Evolutionary conservation across 805 yeast genomes (phyloP), one percentile per base, ranked within the genome.

Genomic region (Pichia eremophila): DNA sequence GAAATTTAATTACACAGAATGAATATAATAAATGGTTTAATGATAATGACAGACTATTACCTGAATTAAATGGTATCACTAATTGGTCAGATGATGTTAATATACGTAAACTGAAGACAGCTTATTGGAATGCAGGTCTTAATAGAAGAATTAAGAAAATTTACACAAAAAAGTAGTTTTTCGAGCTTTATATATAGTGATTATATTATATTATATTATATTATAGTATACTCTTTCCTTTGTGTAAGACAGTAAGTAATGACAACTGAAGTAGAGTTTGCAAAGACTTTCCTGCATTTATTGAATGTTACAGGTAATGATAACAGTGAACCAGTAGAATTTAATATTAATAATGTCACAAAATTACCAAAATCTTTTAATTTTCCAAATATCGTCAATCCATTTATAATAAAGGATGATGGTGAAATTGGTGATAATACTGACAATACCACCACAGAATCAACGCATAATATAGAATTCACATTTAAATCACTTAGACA

Each of bases 401-500:
- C 50, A 12, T 48, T 32, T 27, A 38, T 14, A 34, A 8, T 10
- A 15, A 10, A 17, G 11, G 9, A 18, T 14, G 6, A 22, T n/a
- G 22, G 12, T 28, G 47, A 32, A n/a, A 18, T 36, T 2, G 34
- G 8, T 27, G 15, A 4, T 18, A 22, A 34, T 22, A 22, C 1
- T 22, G 6, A 22, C 1, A 5, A 5, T 22, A 22, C 6, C 5
- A 22, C 25, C 25, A 22, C 25, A 5, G 25, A 22, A 22, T 22
- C 25, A 22, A 22, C 25, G 4, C 25, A 22, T 22, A 7, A 22
- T 22, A 22, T 22, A 22, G 25, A 22, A 22, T 22, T 44, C 9
- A 44, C 50, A 3, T 70, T 86, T 59, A 83, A 82, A 62, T 83
- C 90, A 31, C 74, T 87, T 46, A 79, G 81, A 56, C 77, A 83